These are phyloP conservation scores for Beauveria sp. DNA, from an alignment of 2,329 filamentous ascomycete genomes.

Conservation along the genomic window DNA sequence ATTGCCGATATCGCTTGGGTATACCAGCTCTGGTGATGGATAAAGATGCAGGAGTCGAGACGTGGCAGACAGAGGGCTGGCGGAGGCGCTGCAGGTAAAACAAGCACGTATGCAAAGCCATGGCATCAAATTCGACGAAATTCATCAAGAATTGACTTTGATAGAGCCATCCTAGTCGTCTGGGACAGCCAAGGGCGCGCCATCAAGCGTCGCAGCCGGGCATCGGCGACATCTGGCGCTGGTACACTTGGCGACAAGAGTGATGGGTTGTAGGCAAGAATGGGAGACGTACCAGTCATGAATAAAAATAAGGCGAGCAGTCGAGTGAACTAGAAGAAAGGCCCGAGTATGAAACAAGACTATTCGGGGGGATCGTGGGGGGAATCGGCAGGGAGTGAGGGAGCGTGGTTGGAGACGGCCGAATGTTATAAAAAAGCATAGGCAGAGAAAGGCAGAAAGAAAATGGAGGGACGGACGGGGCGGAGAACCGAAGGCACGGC, in stretches of 20 bases:
- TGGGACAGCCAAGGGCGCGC: background rate
- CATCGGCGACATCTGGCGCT: conserved; percentile 15
- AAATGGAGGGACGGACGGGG: conserved; percentile 21
- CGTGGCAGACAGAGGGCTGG: background rate
- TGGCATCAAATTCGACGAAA: background rate
- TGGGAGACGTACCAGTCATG: conserved; percentile 43
- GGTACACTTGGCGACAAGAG: conserved; percentile 18
- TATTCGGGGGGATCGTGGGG: conserved; percentile 1
- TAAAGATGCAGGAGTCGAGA: background rate
- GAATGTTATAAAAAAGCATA: conserved; percentile 27
- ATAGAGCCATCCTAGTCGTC: background rate
- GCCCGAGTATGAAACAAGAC: background rate
- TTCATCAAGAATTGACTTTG: conserved; percentile 6
- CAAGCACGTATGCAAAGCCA: background rate
- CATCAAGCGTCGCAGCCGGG: background rate
- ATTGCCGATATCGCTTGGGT: background rate
- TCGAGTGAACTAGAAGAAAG: conserved; percentile 20
- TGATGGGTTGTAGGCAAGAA: conserved; percentile 17
- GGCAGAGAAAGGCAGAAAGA: conserved; percentile 27
- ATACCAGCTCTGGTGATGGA: conserved; percentile 1
- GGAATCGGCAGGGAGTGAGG: conserved; percentile 18
- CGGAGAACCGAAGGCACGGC: conserved; percentile 22
- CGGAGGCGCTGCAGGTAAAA: background rate
- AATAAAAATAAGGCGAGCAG: conserved; percentile 34
- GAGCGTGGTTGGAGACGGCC: conserved; percentile 26